Conservation (phyloP, 305 asterid species). For the Fraxinus platypoda region DNA sequence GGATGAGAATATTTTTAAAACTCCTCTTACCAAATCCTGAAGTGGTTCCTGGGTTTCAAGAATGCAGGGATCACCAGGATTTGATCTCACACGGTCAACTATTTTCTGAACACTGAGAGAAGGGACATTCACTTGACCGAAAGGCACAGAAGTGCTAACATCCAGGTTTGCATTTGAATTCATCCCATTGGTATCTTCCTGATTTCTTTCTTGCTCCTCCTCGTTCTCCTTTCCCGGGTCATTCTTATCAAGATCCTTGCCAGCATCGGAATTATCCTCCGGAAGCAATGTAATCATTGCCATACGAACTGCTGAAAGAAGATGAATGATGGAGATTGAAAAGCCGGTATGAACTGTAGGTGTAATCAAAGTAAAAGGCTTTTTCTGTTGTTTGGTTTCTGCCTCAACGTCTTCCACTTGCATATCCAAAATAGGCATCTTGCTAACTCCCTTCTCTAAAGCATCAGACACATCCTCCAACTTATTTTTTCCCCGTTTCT, state of each 20-base stretch:
- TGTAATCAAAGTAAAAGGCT: conserved; percentile 69
- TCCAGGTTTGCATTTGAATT: conserved; percentile 40
- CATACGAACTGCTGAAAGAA: conserved; percentile 90
- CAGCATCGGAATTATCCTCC: conserved; percentile 60
- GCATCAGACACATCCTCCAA: conserved; percentile 47
- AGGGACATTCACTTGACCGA: conserved; percentile 53
- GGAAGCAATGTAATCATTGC: conserved; percentile 75
- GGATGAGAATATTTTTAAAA: conserved; percentile 79
- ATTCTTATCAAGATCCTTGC: conserved; percentile 42
- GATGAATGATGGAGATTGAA: conserved; percentile 93
- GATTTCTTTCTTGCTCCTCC: conserved; percentile 50
- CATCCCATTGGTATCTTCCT: conserved; percentile 38
- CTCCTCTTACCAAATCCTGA: conserved; percentile 94
- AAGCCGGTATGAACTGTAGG: conserved; percentile 89
- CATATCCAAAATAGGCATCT: conserved; percentile 39
- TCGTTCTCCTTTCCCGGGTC: conserved; percentile 44
- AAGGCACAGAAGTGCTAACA: conserved; percentile 39
- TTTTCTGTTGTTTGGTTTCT: conserved; percentile 67
- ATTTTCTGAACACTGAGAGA: conserved; percentile 78
- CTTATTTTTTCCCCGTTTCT: conserved; percentile 68
- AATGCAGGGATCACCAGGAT: conserved; percentile 90
- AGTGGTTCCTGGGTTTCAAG: conserved; percentile 98
- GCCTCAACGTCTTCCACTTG: conserved; percentile 57
- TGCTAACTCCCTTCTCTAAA: conserved; percentile 54
- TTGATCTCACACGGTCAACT: conserved; percentile 76